Evolutionary conservation across 441 rosid species (phyloP).

Genomic region (Hura crepitans): DNA sequence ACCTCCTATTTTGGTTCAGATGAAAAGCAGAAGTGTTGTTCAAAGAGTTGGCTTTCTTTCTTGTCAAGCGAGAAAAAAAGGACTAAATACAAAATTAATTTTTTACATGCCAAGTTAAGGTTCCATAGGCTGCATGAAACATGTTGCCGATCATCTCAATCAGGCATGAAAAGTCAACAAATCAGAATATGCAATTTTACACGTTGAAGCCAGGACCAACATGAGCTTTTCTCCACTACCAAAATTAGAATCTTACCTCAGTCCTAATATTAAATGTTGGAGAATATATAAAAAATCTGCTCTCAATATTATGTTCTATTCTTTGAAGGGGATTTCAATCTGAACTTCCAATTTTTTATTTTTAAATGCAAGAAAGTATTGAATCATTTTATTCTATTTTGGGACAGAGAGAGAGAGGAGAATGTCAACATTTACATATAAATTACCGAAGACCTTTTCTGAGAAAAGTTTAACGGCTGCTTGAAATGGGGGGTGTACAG

Average conservation of each 20-base stretch:
- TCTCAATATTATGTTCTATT: neutral
- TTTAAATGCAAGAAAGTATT: neutral
- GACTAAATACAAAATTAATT: neutral
- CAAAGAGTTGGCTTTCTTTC: neutral
- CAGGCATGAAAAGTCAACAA: neutral
- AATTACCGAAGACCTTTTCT: neutral
- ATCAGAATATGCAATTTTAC: neutral
- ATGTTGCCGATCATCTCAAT: neutral
- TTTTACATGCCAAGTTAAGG: neutral
- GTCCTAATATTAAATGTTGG: neutral
- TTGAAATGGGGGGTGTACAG: neutral
- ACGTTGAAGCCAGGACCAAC: neutral
- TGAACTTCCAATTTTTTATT: neutral
- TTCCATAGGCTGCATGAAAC: neutral
- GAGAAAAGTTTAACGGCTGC: neutral
- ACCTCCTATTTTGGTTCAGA: neutral
- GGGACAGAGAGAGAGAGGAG: neutral
- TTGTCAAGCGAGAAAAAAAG: neutral
- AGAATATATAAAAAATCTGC: constrained; percentile 3
- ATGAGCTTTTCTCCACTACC: neutral
- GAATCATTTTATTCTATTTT: neutral
- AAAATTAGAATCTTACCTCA: neutral
- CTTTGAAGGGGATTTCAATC: neutral
- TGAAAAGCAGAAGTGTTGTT: neutral
- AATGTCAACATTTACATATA: neutral